Evolutionary conservation across 345 rosid genomes (phyloP).

Genomic region (Citrus trifoliata): DNA sequence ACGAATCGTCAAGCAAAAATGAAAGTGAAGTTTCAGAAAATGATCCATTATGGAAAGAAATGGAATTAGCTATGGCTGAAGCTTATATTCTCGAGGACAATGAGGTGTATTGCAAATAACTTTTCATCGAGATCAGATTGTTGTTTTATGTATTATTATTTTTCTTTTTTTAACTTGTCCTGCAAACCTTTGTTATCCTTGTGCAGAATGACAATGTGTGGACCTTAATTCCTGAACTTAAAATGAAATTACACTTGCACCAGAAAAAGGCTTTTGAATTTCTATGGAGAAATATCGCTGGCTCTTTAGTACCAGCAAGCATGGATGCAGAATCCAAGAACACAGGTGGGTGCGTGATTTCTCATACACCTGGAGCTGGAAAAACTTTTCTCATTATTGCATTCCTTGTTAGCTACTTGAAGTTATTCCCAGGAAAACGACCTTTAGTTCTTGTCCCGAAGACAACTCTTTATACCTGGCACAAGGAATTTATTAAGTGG

Average conservation of each 20-base stretch:
- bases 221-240: slow-evolving; percentile 75
- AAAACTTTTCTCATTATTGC: slow-evolving; percentile 90
- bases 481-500: slow-evolving; percentile 95
- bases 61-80: slow-evolving; percentile 80
- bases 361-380: slow-evolving; percentile 96
- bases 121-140: neutral
- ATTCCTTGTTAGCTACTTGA: slow-evolving; percentile 83
- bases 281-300: slow-evolving; percentile 80
- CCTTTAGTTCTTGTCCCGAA: slow-evolving; percentile 91
- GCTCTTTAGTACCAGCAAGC: slow-evolving; percentile 56
- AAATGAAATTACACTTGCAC: slow-evolving; percentile 62
- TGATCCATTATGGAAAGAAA: slow-evolving; percentile 87
- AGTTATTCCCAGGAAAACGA: slow-evolving; percentile 76
- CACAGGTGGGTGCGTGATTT: slow-evolving; percentile 85
- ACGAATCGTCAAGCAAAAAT: slow-evolving; percentile 34
- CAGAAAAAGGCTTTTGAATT: slow-evolving; percentile 91
- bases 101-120: slow-evolving; percentile 43
- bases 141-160: neutral
- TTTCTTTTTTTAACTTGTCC: neutral
- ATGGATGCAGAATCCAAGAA: slow-evolving; percentile 53
- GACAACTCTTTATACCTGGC: slow-evolving; percentile 92
- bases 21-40: slow-evolving; percentile 67
- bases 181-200: neutral
- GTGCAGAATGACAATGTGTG: slow-evolving; percentile 58
- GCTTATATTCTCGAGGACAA: slow-evolving; percentile 66